Base-by-base conservation (phyloP, 164 flowering plant genomes). In the Tinospora cordifolia region DNA sequence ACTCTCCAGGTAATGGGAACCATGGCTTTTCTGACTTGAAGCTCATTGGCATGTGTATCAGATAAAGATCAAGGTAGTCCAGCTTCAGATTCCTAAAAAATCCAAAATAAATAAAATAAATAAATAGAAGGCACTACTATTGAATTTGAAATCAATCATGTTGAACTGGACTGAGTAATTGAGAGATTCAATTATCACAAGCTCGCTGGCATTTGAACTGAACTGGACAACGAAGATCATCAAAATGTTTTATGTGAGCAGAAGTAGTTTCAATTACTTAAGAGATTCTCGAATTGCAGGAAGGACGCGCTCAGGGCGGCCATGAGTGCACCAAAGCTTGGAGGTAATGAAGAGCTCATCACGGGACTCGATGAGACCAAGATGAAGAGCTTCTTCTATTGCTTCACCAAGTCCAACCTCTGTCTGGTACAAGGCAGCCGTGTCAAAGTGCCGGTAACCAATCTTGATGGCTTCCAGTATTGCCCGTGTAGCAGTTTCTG, bases 371-470 rank as follows among this genome's bases (percentile, higher is more conserved):
- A 67, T 13, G 34, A 67, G 3, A 2, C 69, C 69, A 15, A 21
- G 57, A 0, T 26, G 41, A 17, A 67, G 13, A 12, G 69, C 58
- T 47, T 67, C 38, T 44, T n/a, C 21, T 10, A 67, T 67, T 17
- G 58, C 69, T 67, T n/a, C 34, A 44, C 69, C 69, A 41, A 67
- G 58, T 17, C 19, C n/a, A 22, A 10, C 11, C 41, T 67, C 69
- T 9, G 58, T 22, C 27, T 46, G n/a, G 34, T 67, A 67, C 6
- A 25, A 13, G 10, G 19, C 9, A 3, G 69, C 69, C 2, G 69
- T 67, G 30, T 67, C 69, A 13, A 67, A 67, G 27, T 67, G 69
- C 19, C 69, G 21, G 17, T 67, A 67, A 10, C 69, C 69, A 22
- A 44, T 26, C 25, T 67, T 30, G 22, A 67, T 67, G 38, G 69